These are phyloP conservation scores for Fraxinus ornus DNA, from an alignment of 305 asterid genomes.

Conservation along the genomic window DNA sequence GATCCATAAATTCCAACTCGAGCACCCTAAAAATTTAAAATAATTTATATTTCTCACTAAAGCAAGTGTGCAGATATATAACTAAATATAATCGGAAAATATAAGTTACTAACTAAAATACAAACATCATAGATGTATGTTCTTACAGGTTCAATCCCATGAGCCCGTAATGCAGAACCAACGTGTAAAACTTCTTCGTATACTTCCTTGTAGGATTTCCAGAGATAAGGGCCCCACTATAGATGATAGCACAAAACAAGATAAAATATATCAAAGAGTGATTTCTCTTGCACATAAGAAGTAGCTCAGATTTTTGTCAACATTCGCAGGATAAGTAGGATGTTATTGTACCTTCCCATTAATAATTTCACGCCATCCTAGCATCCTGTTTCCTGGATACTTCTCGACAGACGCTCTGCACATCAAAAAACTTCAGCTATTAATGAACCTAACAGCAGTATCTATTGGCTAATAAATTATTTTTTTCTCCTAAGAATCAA, in stretches of 20 bases:
- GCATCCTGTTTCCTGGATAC: constrained; percentile 74
- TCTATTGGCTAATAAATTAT: background rate
- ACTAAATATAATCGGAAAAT: background rate
- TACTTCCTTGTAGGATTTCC: constrained; percentile 89
- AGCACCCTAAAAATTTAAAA: constrained; percentile 51
- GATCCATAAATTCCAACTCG: constrained; percentile 84
- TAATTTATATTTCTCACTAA: background rate
- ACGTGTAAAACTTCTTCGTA: constrained; percentile 57
- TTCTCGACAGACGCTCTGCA: constrained; percentile 66
- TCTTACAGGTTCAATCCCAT: constrained; percentile 75
- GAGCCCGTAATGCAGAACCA: constrained; percentile 79
- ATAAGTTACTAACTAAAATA: background rate
- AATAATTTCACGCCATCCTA: constrained; percentile 76
- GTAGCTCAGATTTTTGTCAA: background rate
- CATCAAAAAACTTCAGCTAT: background rate
- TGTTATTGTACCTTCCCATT: constrained; percentile 48
- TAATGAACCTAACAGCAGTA: background rate
- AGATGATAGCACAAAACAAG: background rate
- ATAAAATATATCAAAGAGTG: background rate
- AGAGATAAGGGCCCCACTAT: constrained; percentile 84
- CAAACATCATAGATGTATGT: background rate
- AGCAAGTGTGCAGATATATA: background rate
- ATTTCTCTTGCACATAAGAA: background rate
- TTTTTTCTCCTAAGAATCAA: background rate
- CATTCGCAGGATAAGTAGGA: constrained; percentile 5